Evolutionary conservation across 306 rosid genomes (phyloP), one percentile per base, ranked within the genome.

Genomic region (Begonia loranthoides): DNA sequence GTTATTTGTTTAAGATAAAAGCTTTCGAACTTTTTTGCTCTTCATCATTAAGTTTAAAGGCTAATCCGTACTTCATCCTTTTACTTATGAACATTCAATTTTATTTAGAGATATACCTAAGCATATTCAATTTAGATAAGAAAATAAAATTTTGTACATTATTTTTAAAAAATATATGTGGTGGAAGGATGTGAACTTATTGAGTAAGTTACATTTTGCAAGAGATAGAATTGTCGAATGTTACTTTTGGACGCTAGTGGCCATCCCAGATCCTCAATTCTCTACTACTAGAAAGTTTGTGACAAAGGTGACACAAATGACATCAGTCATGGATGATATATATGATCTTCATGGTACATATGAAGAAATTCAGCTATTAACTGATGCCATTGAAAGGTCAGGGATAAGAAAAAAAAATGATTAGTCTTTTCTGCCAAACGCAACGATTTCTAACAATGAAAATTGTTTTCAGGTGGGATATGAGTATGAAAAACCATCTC

Each of bases 311-410:
- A 4, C 65, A 12, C 24, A 33, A 1, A 39, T 68, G 15, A 12
- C 43, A n/a, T 49, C 65, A 5, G 13, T 40, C 10, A 11, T 73
- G 5, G 78, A 79, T 64, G 87, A 75, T 28, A 69, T 66, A 7
- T 75, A 70, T 52, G 84, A 74, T 2, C n/a, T n/a, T n/a, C 55
- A 72, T 22, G 82, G 67, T 8, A 75, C 67, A 8, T 0, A 62
- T 60, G 63, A 75, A 62, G 81, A 75, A 49, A 76, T 75, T 11
- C 55, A 66, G 9, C 57, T 66, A 11, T 71, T 79, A 33, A 69
- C 78, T 0, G 47, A 43, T 3, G 47, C 15, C 13, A 43, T 43
- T 43, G 47, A 43, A 3, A 43, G 15, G 47, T 43, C 3, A n/a
- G 0, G 10, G 2, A 10, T 11, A 9, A 43, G 47, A 8, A 28